phyloP scores from a whole-genome alignment of 1,284 basidiomycete species.

The Agaricales sp. region DNA sequence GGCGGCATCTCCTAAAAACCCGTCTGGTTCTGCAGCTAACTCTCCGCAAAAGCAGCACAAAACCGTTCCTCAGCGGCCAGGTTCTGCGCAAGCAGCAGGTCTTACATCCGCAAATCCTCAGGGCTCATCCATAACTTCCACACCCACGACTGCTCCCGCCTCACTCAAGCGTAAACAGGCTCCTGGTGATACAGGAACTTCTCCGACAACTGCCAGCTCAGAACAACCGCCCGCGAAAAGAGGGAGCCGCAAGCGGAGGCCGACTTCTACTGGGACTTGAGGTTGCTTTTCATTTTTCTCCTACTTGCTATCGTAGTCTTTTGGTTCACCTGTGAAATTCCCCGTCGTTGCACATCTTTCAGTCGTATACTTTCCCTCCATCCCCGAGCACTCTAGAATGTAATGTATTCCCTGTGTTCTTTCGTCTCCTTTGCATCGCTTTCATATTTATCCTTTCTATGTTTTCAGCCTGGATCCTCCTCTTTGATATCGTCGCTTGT shows the following conservation, averaged over 20 bases:
- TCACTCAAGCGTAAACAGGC: conserved; percentile 57
- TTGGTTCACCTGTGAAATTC: not conserved
- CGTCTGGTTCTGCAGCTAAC: conserved; percentile 33
- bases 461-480: not conserved
- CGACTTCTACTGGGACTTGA: not conserved
- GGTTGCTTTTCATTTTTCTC: not conserved
- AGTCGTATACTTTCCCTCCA: conserved; percentile 4
- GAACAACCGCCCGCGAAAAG: conserved; percentile 33
- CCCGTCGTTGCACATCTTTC: conserved; percentile 16
- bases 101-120: conserved; percentile 27
- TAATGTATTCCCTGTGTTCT: not conserved
- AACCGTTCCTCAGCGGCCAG: conserved; percentile 30
- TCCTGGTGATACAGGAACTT: conserved; percentile 39
- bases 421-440: not conserved
- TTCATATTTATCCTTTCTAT: not conserved
- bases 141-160: conserved; percentile 41
- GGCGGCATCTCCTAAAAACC: conserved; percentile 36
- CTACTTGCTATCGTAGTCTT: not conserved
- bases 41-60: conserved; percentile 47
- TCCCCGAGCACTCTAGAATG: conserved; percentile 1
- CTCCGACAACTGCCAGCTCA: conserved; percentile 24
- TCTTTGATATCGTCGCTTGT: not conserved
- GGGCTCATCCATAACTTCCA: conserved; percentile 23
- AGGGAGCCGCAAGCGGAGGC: conserved; percentile 17
- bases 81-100: conserved; percentile 30